Base-by-base conservation (phyloP, 768 basidiomycete species). In the Tulasnella calospora region DNA sequence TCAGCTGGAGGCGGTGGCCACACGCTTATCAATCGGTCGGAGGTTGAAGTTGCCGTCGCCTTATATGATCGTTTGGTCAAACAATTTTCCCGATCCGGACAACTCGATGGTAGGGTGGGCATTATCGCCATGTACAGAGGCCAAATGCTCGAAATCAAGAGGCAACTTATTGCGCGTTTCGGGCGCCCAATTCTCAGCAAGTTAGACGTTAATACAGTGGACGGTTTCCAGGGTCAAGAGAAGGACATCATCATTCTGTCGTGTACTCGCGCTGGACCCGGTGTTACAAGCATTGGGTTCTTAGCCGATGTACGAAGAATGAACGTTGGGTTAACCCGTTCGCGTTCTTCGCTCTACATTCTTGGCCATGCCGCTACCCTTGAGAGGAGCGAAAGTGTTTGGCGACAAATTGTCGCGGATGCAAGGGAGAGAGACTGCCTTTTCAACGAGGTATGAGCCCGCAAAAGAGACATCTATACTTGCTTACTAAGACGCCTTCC, bases 191-290 rank as follows among this genome's bases (percentile, higher is more conserved):
- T 98, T 30, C 81, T 92, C 0, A 87, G 87, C 41, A 89, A 88
- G 61, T 89, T 99, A 51, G 92, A 96, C 82, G 98, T 99, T 86
- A 93, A 98, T 83, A 99, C 98, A 0, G 97, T 99, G 51, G 97
- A 99, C 84, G 98, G 97, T 13, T 99, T 99, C 83, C 98, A 99
- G 84, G 98, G 98, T 71, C 98, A 99, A 85, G 98, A 99, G 84
- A 99, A 99, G 83, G 95, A 97, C 81, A 90, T 99, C 75, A 97
- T 99, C 85, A 98, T 99, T 81, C 87, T 99, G 27, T 99, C 98
- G 3, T 98, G 96, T 83, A 98, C 99, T 27, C 90, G 98, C 80
- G 93, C 95, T 13, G 96, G 98, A 7, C 91, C 94, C 23, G 92
- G 92, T n/a, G 84, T 95, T 27, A 88, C 89, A 78, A 89, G 86